Conservation (phyloP, 495 filamentous ascomycete species). For the Podospora pseudocomata region DNA sequence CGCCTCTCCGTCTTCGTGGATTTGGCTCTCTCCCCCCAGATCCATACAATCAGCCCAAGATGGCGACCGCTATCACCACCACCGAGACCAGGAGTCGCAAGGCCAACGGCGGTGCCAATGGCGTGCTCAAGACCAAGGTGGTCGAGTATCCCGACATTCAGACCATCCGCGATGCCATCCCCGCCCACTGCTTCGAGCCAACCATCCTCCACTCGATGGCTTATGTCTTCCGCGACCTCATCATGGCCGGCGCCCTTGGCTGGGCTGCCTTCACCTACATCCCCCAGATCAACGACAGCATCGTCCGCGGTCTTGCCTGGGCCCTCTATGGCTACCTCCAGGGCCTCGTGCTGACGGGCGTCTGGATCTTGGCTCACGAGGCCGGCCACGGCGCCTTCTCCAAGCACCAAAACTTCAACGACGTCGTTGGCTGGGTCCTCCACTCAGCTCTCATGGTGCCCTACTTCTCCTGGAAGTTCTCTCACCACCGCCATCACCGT, state of each 20-base stretch:
- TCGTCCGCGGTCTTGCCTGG: conserved; percentile 56
- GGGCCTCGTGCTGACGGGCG: conserved; percentile 72
- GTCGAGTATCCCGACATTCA: conserved; percentile 70
- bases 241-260: conserved; percentile 57
- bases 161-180: conserved; percentile 75
- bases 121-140: conserved; percentile 50
- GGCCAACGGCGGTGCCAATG: conserved; percentile 11
- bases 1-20: background rate
- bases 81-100: conserved; percentile 21
- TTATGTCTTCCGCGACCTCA: conserved; percentile 69
- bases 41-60: background rate
- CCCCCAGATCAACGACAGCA: conserved; percentile 54
- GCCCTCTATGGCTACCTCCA: conserved; percentile 66
- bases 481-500: conserved; percentile 91
- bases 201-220: conserved; percentile 56
- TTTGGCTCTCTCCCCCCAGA: background rate
- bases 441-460: conserved; percentile 80
- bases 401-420: conserved; percentile 70
- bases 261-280: conserved; percentile 62
- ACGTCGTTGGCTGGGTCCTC: conserved; percentile 75
- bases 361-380: conserved; percentile 86
- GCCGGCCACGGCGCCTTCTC: conserved; percentile 88
- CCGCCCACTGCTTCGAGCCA: conserved; percentile 73
- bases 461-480: conserved; percentile 93
- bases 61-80: conserved; percentile 33